A percentile compares a stretch with the other conserved stretches of the same genome.
Evolutionary conservation across 1,139 yeast species (phyloP).

Genomic region (Geotrichum carabidarum): DNA sequence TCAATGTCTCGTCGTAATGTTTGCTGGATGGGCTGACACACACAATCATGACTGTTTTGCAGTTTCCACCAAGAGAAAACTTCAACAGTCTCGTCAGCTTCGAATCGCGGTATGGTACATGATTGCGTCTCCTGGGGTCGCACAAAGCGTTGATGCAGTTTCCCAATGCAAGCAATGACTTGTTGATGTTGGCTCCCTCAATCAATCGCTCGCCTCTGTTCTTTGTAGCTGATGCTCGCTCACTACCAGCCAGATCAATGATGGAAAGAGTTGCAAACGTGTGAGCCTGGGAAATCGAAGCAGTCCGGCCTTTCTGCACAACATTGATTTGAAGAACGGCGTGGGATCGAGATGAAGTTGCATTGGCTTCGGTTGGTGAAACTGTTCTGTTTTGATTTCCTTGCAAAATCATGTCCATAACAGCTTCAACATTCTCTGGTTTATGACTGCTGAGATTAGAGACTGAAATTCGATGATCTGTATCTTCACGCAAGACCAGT

Average conservation of each 20-base stretch:
- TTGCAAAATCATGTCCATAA: slow-evolving; percentile 65
- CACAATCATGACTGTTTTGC: slow-evolving; percentile 93
- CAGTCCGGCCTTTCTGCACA: slow-evolving; percentile 55
- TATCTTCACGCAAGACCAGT: slow-evolving; percentile 67
- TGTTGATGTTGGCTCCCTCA: slow-evolving; percentile 94
- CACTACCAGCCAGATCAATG: slow-evolving; percentile 92
- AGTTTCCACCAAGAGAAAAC: slow-evolving; percentile 89
- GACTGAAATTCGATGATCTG: slow-evolving; percentile 61
- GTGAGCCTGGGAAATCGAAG: slow-evolving; percentile 61
- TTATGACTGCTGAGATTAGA: slow-evolving; percentile 64
- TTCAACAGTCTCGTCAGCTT: slow-evolving; percentile 50
- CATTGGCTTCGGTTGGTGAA: slow-evolving; percentile 87
- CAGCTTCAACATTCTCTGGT: slow-evolving; percentile 63
- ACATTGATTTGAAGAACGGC: slow-evolving; percentile 84
- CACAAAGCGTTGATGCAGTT: slow-evolving; percentile 91
- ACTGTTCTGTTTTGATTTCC: slow-evolving; percentile 78
- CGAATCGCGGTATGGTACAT: slow-evolving; percentile 87
- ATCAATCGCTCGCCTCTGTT: slow-evolving; percentile 73
- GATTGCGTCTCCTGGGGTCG: slow-evolving; percentile 60
- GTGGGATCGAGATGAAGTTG: slow-evolving; percentile 85
- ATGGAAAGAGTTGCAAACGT: slow-evolving; percentile 76
- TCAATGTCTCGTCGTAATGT: slow-evolving; percentile 88
- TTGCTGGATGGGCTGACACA: slow-evolving; percentile 64
- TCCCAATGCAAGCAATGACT: slow-evolving; percentile 81
- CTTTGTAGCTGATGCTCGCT: slow-evolving; percentile 83